Percentiles rank a stretch among this genome's conserved stretches.
phyloP scores from a whole-genome alignment of 2,329 filamentous ascomycete species.

The Pleoardoris graminearum region DNA sequence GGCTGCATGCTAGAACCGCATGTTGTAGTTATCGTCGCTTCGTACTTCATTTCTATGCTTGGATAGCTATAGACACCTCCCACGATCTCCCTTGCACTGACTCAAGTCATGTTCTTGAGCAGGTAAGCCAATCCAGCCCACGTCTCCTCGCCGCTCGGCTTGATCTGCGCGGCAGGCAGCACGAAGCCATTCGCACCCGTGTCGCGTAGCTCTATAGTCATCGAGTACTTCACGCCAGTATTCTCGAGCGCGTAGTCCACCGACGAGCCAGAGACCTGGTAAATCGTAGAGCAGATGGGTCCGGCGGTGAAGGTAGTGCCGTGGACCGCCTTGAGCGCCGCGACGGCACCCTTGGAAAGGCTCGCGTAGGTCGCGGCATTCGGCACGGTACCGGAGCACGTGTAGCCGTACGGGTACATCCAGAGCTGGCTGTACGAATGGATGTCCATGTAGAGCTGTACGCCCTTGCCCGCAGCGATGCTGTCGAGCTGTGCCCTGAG shows the following conservation, averaged over 20 bases:
- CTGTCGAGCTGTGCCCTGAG: constrained; percentile 54
- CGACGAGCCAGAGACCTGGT: constrained; percentile 56
- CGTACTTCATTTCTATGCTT: not conserved
- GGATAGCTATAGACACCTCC: not conserved
- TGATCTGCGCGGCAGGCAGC: constrained; percentile 54
- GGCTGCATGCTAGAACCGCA: no score
- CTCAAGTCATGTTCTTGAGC: constrained; percentile 31
- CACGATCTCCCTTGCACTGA: not conserved
- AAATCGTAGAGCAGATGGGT: constrained; percentile 63
- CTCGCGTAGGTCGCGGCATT: constrained; percentile 55
- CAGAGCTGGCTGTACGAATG: constrained; percentile 59
- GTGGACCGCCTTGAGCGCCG: constrained; percentile 61
- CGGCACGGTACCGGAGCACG: constrained; percentile 53
- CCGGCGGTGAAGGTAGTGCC: constrained; percentile 50
- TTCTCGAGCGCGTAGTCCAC: constrained; percentile 52
- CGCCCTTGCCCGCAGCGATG: constrained; percentile 52
- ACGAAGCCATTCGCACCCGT: constrained; percentile 55
- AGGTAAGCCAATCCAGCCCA: constrained; percentile 48
- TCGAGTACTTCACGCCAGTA: constrained; percentile 49
- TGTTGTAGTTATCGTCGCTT: not conserved
- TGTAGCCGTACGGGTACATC: constrained; percentile 63
- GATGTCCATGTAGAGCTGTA: constrained; percentile 67
- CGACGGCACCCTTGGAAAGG: constrained; percentile 54
- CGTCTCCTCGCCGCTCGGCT: constrained; percentile 53
- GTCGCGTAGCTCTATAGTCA: constrained; percentile 56